Evolutionary conservation across 2,329 filamentous ascomycete genomes (phyloP).

Genomic region (Aspergillus piperis): DNA sequence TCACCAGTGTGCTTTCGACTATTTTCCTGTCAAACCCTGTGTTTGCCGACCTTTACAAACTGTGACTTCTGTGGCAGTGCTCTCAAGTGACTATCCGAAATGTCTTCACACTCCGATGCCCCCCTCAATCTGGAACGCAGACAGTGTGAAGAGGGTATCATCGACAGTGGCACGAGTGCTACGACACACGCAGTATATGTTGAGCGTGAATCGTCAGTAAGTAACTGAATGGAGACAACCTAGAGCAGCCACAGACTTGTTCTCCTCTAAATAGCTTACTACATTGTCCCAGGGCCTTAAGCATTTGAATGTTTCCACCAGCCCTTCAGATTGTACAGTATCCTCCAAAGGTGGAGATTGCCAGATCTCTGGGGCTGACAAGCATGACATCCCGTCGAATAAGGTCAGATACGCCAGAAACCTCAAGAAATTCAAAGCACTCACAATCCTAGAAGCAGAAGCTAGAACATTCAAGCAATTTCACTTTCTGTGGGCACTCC

Average conservation of each 20-base stretch:
- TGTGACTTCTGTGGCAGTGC: neutral
- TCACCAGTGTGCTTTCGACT: constrained; percentile 12
- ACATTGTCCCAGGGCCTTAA: constrained; percentile 27
- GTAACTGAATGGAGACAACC: constrained; percentile 2
- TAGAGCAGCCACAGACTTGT: neutral
- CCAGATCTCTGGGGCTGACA: constrained; percentile 26
- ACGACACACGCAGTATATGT: constrained; percentile 21
- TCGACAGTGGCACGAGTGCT: constrained; percentile 21
- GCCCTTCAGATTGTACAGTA: constrained; percentile 34
- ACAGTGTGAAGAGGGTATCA: constrained; percentile 21
- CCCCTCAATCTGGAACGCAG: constrained; percentile 30
- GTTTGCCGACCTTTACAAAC: neutral
- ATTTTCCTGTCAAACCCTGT: constrained; percentile 11
- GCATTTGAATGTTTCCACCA: constrained; percentile 26
- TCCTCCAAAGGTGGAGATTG: constrained; percentile 38
- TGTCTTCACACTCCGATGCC: constrained; percentile 31
- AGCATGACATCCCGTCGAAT: constrained; percentile 29
- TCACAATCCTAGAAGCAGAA: constrained; percentile 51
- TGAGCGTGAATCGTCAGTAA: constrained; percentile 32
- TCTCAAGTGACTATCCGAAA: constrained; percentile 16
- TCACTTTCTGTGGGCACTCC: constrained; percentile 33
- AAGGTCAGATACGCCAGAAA: constrained; percentile 38
- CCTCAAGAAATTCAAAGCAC: constrained; percentile 12
- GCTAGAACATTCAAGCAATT: constrained; percentile 40
- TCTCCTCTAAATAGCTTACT: neutral